A percentile compares a stretch with the other conserved stretches of the same genome.
Evolutionary conservation across 2,329 filamentous ascomycete genomes (phyloP).

Genomic region (Ascochyta clinopodiicola): DNA sequence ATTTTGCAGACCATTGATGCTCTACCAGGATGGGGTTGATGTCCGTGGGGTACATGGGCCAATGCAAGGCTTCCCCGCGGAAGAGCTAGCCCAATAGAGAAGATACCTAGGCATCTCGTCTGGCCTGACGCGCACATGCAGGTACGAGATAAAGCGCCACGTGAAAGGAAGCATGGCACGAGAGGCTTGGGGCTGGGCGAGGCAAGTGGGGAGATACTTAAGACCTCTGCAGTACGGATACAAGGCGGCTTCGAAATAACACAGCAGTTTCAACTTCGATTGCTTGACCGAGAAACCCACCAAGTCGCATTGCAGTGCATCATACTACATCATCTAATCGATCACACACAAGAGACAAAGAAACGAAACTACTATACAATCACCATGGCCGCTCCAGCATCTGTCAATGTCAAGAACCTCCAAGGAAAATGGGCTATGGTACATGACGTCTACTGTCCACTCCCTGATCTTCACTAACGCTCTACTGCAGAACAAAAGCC

Average conservation of each 20-base stretch:
- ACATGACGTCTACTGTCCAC: conserved; percentile 11
- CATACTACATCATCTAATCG: not conserved
- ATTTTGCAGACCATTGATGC: not conserved
- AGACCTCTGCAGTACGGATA: conserved; percentile 4
- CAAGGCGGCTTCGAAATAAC: not conserved
- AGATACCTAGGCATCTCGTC: conserved; percentile 27
- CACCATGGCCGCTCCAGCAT: conserved; percentile 48
- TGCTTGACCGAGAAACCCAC: conserved; percentile 1
- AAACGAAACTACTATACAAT: not conserved
- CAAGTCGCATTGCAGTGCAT: conserved; percentile 2
- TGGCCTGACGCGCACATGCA: conserved; percentile 20
- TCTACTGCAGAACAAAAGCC: conserved; percentile 70
- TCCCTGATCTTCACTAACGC: conserved; percentile 1
- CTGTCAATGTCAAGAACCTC: conserved; percentile 43
- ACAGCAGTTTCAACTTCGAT: not conserved
- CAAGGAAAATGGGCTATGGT: conserved; percentile 51
- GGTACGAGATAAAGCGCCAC: conserved; percentile 19
- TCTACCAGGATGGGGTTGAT: conserved; percentile 6
- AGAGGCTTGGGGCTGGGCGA: conserved; percentile 20
- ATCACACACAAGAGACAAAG: not conserved
- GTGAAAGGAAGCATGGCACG: conserved; percentile 22
- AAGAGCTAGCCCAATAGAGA: conserved; percentile 22
- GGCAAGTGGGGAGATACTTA: conserved; percentile 16
- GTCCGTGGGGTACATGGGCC: conserved; percentile 6
- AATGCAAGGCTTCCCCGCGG: conserved; percentile 24